Base-by-base conservation (phyloP, 169 alveolate species). In the Babesia caballi region DNA sequence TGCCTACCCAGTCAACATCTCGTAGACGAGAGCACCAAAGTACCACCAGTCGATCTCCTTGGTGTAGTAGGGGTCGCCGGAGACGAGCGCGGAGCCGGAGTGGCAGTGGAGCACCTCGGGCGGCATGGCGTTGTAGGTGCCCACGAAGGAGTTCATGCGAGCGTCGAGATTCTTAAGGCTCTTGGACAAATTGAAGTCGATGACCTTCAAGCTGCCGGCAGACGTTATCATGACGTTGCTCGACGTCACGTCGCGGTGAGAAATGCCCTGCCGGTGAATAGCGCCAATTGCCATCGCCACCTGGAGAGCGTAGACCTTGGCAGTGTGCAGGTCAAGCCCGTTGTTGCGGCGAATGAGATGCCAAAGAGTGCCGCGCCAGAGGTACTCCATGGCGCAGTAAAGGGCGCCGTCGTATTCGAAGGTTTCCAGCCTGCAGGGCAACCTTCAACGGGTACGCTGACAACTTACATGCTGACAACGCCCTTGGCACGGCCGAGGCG, bases 1-100 rank as follows among this genome's bases (percentile, higher is more conserved):
- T n/a, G n/a, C 57, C 14, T 56, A 68, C 68, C 80, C 68, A 28
- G 67, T 33, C 25, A 68, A 49, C 80, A 68, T 68, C 19, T 68
- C 80, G 58, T 68, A 68, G 15, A 68, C 35, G 25, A 68, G 28
- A 14, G 47, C 4, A 11, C 80, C 80, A 4, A 68, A 35, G 21
- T 68, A 68, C 80, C 80, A 68, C 66, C 57, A 68, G 35, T 68
- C 80, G 8, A 56, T 19, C 36, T 68, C 80, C 25, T 54, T 51
- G 5, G 54, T 19, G 47, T 68, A 68, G 17, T 23, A 27, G 33
- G 44, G 3, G 27, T 33, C 40, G 14, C 35, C 41, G 8, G 42
- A 51, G 0, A 9, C 21, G 5, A 14, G 27, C n/a, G 25, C 6
- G 11, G 38, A 17, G 9, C 21, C n/a, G 12, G 32, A 30, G 54